Base-by-base conservation (phyloP, 441 rosid species). In the Adansonia gregorii region DNA sequence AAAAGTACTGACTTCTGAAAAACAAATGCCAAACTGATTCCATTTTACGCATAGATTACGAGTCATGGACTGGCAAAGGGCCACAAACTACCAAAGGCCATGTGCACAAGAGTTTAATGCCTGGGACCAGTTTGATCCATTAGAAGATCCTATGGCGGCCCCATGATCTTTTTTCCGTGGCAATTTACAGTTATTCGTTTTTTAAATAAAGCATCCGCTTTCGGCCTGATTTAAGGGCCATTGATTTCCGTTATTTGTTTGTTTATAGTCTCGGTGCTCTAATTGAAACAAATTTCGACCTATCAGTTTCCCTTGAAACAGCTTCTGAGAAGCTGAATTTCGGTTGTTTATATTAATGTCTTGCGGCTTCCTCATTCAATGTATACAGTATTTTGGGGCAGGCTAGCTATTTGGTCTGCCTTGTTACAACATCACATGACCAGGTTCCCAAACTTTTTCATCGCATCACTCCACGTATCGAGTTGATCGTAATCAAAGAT, bases 51-150 rank as follows among this genome's bases (percentile, higher is more conserved):
- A 4, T 35, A 35, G 41, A 35, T 84, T 77, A 77, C 79, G 76
- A 80, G 76, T 66, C 75, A 71, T 83, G 84, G 83, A 82, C 84
- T 82, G 88, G 84, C 88, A 82, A 77, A 87, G 85, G 87, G 81
- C 86, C 89, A 85, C 82, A 80, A 80, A 69, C 81, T 75, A 76
- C 69, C 88, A 55, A 77, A 77, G 76, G 55, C 82, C 89, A 87
- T 82, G 88, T 87, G 86, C 89, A 49, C 35, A 77, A 52, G 82
- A 73, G 79, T 77, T 78, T 48, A 75, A 73, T 72, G 73, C 24
- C 77, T 54, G 86, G 89, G 89, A 83, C 89, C 87, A 79, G 79
- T 67, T 80, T 75, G 78, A 85, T 76, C 79, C 85, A 54, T 72
- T 75, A 22, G 76, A 84, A 73, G 82, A 82, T 78, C 84, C 80